Conservation (phyloP, 495 filamentous ascomycete species). For the Hypoxylon fragiforme region DNA sequence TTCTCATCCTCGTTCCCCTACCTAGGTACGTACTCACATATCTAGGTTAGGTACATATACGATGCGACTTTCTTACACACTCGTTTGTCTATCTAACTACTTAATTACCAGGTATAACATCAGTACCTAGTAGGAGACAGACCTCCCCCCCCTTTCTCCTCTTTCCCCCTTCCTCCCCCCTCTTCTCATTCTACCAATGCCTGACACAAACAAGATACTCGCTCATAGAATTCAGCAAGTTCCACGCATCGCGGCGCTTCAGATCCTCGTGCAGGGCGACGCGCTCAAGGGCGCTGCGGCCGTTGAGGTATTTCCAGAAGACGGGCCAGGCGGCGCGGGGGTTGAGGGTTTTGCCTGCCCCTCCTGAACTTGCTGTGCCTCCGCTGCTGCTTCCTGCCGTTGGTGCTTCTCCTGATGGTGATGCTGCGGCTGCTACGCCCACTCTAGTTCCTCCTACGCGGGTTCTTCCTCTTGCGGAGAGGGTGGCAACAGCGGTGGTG, state of each 20-base stretch:
- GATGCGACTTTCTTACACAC: too few species aligned
- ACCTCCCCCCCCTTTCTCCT: too few species aligned
- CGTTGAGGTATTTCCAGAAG: slow-evolving; percentile 84
- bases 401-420: too few species aligned
- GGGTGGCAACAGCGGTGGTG: neutral
- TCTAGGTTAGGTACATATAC: too few species aligned
- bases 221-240: slow-evolving; percentile 64
- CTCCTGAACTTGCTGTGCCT: slow-evolving; percentile 29
- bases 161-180: too few species aligned
- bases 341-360: slow-evolving; percentile 35
- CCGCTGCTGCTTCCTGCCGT: slow-evolving; percentile 37
- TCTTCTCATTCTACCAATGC: too few species aligned
- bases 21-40: neutral
- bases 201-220: slow-evolving; percentile 57
- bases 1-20: too few species aligned
- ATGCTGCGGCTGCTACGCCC: slow-evolving; percentile 35
- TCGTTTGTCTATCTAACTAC: too few species aligned
- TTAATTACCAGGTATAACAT: too few species aligned
- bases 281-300: slow-evolving; percentile 82
- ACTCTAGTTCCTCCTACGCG: slow-evolving; percentile 29
- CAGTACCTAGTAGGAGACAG: too few species aligned
- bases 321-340: slow-evolving; percentile 53
- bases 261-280: slow-evolving; percentile 78
- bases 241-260: slow-evolving; percentile 81
- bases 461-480: neutral